Conservation (phyloP, 2,329 filamentous ascomycete species). For the Ambrosiella beaveri region DNA sequence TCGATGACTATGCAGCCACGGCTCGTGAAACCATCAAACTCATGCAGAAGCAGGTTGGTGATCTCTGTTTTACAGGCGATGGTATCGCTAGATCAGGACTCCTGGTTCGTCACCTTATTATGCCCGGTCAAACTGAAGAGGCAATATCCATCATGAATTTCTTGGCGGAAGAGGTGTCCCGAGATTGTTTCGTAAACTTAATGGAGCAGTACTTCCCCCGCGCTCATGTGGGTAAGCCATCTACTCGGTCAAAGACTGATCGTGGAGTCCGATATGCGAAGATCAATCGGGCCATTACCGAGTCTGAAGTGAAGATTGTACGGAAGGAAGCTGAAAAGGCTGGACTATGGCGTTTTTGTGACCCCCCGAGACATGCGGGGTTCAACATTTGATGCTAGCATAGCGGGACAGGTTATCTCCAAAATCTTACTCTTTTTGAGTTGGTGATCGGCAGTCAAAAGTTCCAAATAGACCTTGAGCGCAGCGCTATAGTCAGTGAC, state of each 20-base stretch:
- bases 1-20: conserved; percentile 53
- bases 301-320: conserved; percentile 48
- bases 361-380: conserved; percentile 36
- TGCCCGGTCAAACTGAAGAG: conserved; percentile 65
- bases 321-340: conserved; percentile 49
- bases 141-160: conserved; percentile 58
- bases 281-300: conserved; percentile 54
- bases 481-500: no score
- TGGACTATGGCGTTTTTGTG: conserved; percentile 65
- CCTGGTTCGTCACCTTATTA: conserved; percentile 63
- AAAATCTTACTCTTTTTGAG: not conserved
- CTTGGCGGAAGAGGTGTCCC: conserved; percentile 54
- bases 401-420: not conserved
- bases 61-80: conserved; percentile 65
- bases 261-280: conserved; percentile 50
- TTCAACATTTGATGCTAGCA: conserved; percentile 27
- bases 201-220: conserved; percentile 80
- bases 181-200: conserved; percentile 64
- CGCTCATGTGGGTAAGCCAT: conserved; percentile 62
- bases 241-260: conserved; percentile 20
- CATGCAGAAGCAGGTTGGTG: conserved; percentile 69
- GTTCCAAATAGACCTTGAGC: no score
- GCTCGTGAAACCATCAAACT: conserved; percentile 62
- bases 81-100: conserved; percentile 66
- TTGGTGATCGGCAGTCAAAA: not conserved